Percentiles rank a stretch among this genome's conserved stretches.
Conservation (phyloP, 2,329 filamentous ascomycete genomes). For the Fusarium sambucinum region DNA sequence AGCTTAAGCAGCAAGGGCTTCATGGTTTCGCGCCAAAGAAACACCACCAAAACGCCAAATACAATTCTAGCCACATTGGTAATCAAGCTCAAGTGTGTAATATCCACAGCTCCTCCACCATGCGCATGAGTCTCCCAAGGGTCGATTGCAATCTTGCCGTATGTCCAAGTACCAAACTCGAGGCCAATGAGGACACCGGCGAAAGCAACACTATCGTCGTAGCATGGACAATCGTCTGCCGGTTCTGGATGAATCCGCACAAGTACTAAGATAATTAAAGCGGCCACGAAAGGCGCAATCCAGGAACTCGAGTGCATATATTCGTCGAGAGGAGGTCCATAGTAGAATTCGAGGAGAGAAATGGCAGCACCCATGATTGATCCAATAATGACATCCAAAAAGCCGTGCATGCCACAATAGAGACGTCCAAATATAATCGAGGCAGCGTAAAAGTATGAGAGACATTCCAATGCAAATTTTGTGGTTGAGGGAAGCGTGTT, state of each 20-base stretch:
- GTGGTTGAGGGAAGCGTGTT: constrained; percentile 70
- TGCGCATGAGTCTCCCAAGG: constrained; percentile 60
- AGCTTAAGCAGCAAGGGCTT: constrained; percentile 83
- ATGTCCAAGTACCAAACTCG: constrained; percentile 87
- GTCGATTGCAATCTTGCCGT: constrained; percentile 66
- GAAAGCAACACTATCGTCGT: constrained; percentile 95
- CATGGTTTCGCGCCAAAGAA: constrained; percentile 89
- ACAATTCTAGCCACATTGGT: constrained; percentile 76
- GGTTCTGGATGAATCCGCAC: constrained; percentile 95
- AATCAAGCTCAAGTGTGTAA: constrained; percentile 74
- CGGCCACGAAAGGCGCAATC: constrained; percentile 72
- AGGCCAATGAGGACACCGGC: constrained; percentile 89
- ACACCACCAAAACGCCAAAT: constrained; percentile 84
- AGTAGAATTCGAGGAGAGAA: constrained; percentile 70
- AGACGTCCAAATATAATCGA: constrained; percentile 92
- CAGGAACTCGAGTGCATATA: constrained; percentile 76
- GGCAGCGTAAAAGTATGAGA: constrained; percentile 85
- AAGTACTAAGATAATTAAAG: constrained; percentile 76
- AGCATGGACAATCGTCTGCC: constrained; percentile 96
- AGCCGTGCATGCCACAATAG: constrained; percentile 99
- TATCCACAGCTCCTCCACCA: constrained; percentile 70
- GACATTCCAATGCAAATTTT: constrained; percentile 71
- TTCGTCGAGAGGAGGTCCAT: constrained; percentile 72
- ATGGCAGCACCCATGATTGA: constrained; percentile 79
- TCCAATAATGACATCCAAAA: constrained; percentile 88